Base-by-base conservation (phyloP, 2,329 filamentous ascomycete species). In the Biscogniauxia sp. region DNA sequence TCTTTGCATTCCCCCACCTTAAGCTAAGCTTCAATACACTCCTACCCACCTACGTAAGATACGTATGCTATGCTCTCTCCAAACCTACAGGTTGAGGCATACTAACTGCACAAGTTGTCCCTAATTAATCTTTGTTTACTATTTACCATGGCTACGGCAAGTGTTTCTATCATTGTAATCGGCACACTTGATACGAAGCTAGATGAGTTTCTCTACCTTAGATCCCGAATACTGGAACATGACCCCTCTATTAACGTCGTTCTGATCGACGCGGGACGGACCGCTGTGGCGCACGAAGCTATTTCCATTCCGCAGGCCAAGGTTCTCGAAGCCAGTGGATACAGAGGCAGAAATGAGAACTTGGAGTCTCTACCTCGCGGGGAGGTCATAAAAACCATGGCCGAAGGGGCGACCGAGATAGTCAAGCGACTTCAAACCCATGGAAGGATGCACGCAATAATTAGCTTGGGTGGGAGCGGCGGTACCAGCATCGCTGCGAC, bases 101-200 rank as follows among this genome's bases (percentile, higher is more conserved):
- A 7, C 28, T 32, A 32, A 32, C 23, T 23, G 23, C 28, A 7
- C 7, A 32, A 32, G 28, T 13, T 32, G 3, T 13, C 6, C 28
- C 6, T 2, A 32, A 32, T 7, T 32, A 3, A 32, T 13, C 28
- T 32, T 32, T 7, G 7, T 32, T 32, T 7, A 32, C 6, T 13
- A 32, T 32, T 8, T 9, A 8, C 6, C 20, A 69, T 70, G 69
- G 51, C 61, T 41, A 19, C 60, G 25, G 55, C 57, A 9, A 37
- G n/a, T 28, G 56, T 62, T n/a, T 64, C 60, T 9, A 60, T 72
- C 56, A 75, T 83, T 55, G 73, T 88, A 15, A 70, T 89, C 23
- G 86, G 86, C 52, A 89, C 86, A 15, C 83, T 83, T 65, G 86
- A 89, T 70, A 87, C 85, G n/a, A 89, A 89, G 67, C 77, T 85